A percentile compares a stretch with the other conserved stretches of the same genome.
These are phyloP conservation scores for Solanum chmielewskii DNA, from an alignment of 257 asterid genomes.

Conservation along the genomic window DNA sequence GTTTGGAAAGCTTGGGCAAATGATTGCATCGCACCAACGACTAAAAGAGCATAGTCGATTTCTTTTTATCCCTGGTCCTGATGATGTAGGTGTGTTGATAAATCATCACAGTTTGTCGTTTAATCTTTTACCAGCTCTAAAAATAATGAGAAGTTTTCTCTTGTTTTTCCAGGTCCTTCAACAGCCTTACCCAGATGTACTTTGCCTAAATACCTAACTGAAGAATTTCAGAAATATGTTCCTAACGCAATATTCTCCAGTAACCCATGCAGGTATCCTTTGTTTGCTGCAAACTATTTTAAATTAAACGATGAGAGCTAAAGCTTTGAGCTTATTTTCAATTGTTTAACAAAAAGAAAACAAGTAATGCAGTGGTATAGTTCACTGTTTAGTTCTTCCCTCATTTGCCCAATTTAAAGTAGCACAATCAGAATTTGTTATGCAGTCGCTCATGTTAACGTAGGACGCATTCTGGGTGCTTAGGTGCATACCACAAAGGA, in stretches of 20 bases:
- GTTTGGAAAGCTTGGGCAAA: constrained; percentile 83
- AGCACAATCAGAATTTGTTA: not conserved
- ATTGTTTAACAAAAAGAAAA: not conserved
- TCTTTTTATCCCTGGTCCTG: constrained; percentile 96
- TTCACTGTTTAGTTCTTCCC: not conserved
- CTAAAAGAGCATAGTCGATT: constrained; percentile 62
- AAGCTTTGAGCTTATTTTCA: not conserved
- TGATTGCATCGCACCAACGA: constrained; percentile 69
- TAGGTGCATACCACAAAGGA: not conserved
- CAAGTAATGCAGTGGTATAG: not conserved
- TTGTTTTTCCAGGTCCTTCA: constrained; percentile 63
- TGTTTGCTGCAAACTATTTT: not conserved
- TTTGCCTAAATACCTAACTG: constrained; percentile 76
- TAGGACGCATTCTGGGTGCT: not conserved
- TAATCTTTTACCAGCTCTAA: not conserved
- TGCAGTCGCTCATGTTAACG: not conserved
- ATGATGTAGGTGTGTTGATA: constrained; percentile 65
- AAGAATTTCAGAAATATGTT: constrained; percentile 59
- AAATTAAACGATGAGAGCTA: not conserved
- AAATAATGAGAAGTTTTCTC: not conserved
- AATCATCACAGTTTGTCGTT: not conserved
- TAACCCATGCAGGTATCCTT: constrained; percentile 87
- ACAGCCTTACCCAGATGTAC: constrained; percentile 73
- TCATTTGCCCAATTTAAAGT: not conserved
- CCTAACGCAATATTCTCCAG: constrained; percentile 71